Evolutionary conservation across 306 rosid species (phyloP).

Genomic region (Ceratonia siliqua): DNA sequence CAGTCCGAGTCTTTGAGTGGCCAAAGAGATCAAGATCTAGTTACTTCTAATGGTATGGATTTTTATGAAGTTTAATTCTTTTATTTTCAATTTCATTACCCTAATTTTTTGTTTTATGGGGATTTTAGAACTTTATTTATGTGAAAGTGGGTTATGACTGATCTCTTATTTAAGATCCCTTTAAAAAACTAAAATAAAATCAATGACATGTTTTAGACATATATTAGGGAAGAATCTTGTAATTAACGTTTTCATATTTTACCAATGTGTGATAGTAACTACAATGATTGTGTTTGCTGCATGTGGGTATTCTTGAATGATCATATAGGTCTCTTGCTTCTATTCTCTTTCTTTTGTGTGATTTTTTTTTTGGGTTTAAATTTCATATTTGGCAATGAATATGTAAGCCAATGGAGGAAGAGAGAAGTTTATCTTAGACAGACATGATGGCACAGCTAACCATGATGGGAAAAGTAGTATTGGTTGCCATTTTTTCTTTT

Average conservation of each 20-base stretch:
- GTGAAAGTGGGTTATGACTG: constrained; percentile 9
- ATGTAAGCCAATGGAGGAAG: constrained; percentile 40
- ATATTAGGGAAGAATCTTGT: not conserved
- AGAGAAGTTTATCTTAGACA: constrained; percentile 44
- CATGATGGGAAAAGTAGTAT: constrained; percentile 47
- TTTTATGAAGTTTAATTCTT: not conserved
- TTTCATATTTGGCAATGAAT: constrained; percentile 49
- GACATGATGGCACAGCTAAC: constrained; percentile 41
- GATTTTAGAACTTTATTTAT: not conserved
- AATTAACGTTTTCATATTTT: not conserved
- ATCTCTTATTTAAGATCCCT: constrained; percentile 10
- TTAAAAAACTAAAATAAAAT: not conserved
- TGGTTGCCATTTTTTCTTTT: not conserved
- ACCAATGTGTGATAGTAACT: not conserved
- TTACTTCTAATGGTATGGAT: constrained; percentile 60
- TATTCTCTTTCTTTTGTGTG: constrained; percentile 9
- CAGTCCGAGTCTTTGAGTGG: constrained; percentile 75
- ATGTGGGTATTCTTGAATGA: constrained; percentile 3
- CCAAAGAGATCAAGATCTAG: constrained; percentile 69
- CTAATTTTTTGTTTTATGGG: not conserved
- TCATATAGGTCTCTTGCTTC: constrained; percentile 4
- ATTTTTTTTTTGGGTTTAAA: constrained; percentile 26
- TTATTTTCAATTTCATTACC: not conserved
- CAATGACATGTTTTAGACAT: not conserved
- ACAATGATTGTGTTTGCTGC: not conserved